phyloP scores from a whole-genome alignment of 768 basidiomycete genomes.

The Dentipellis fragilis region DNA sequence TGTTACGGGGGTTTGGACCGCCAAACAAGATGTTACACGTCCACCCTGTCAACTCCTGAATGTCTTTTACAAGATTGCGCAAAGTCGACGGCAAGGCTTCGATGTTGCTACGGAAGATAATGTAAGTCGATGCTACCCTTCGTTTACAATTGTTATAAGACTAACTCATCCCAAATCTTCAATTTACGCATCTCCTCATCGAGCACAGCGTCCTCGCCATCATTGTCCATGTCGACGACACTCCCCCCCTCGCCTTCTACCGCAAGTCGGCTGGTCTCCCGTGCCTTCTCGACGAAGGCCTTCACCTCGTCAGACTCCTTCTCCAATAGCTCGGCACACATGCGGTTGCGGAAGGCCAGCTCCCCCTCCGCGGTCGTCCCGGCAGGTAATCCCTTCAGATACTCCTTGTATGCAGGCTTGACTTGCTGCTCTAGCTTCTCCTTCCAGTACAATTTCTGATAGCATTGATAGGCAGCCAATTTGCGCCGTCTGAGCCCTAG shows the following conservation, averaged over 20 bases:
- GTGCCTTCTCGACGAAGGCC: background rate
- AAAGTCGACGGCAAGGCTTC: background rate
- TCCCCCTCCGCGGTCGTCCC: background rate
- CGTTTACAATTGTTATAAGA: background rate
- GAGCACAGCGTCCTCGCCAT: background rate
- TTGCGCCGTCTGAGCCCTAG: background rate
- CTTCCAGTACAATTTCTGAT: background rate
- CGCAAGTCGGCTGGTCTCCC: background rate
- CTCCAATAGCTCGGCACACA: background rate
- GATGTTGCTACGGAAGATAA: background rate
- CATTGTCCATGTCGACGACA: background rate
- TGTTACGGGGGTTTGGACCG: background rate
- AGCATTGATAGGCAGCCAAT: background rate
- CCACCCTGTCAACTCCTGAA: background rate
- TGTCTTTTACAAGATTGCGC: background rate
- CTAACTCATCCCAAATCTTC: background rate
- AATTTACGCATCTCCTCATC: background rate
- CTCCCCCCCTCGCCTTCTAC: background rate
- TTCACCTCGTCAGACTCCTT: background rate
- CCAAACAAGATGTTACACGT: background rate
- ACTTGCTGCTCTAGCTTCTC: background rate
- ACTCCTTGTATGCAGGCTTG: background rate
- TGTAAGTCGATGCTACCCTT: background rate
- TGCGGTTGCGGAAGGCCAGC: background rate
- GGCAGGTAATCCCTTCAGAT: background rate